Evolutionary conservation across 306 rosid species (phyloP).

Genomic region (Sesbania bispinosa): DNA sequence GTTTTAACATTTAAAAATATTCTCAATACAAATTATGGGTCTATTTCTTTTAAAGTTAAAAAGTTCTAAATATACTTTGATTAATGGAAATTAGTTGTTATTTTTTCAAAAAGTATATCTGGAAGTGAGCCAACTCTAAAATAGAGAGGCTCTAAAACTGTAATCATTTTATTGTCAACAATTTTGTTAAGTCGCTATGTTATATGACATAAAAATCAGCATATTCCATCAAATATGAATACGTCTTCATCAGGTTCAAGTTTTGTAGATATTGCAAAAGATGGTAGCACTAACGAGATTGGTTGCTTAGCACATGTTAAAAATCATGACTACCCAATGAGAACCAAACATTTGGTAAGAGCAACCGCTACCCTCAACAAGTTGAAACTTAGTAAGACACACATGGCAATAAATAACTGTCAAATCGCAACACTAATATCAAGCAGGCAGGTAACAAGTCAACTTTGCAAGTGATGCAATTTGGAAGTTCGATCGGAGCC

Average conservation of each 20-base stretch:
- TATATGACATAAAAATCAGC: not conserved
- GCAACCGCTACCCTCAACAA: constrained; percentile 9
- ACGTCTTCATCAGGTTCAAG: constrained; percentile 13
- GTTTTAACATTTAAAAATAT: too few relatives aligned
- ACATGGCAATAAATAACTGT: constrained; percentile 36
- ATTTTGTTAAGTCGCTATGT: not conserved
- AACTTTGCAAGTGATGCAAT: constrained; percentile 29
- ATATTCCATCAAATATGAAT: not conserved
- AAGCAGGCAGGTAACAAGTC: constrained; percentile 25
- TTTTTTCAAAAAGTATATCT: too few relatives aligned
- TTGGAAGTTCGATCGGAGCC: too few relatives aligned
- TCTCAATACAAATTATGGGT: too few relatives aligned
- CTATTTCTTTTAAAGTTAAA: too few relatives aligned
- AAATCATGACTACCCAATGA: constrained; percentile 32
- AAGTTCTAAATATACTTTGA: too few relatives aligned
- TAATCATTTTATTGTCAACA: not conserved
- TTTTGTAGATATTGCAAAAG: constrained; percentile 7
- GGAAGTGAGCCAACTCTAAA: too few relatives aligned
- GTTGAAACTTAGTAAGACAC: constrained; percentile 14
- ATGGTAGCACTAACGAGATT: constrained; percentile 2
- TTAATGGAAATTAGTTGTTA: too few relatives aligned
- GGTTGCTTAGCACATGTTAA: constrained; percentile 30
- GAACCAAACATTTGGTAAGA: constrained; percentile 17
- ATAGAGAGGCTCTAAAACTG: too few relatives aligned
- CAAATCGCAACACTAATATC: constrained; percentile 34